phyloP scores from a whole-genome alignment of 208 protist species.

The Leishmania amazonensis region DNA sequence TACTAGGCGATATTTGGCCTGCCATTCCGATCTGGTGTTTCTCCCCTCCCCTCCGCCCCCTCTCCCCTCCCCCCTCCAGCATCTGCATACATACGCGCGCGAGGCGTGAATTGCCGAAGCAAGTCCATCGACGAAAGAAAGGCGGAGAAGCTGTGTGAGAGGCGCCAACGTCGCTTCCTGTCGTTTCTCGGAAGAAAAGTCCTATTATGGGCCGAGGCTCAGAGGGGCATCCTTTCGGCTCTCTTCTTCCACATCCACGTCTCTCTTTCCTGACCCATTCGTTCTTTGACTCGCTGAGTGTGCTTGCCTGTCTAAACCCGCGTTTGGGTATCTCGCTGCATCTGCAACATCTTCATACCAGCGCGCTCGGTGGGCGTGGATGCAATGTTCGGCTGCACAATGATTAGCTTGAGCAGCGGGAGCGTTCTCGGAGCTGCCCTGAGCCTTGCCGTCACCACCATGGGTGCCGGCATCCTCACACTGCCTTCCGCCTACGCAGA shows the following conservation, averaged over 20 bases:
- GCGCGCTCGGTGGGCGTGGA: neutral
- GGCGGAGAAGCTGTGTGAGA: neutral
- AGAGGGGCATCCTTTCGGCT: neutral
- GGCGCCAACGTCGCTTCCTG: neutral
- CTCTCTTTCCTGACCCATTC: neutral
- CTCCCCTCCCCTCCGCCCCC: too few relatives aligned
- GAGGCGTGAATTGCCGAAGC: neutral
- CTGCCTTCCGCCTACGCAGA: slow-evolving; percentile 72
- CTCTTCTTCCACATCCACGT: neutral
- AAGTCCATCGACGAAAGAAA: neutral
- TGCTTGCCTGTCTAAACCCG: neutral
- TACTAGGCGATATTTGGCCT: neutral
- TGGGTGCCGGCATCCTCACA: slow-evolving; percentile 79
- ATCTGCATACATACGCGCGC: neutral
- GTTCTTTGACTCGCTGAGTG: neutral
- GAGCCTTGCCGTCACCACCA: slow-evolving; percentile 72
- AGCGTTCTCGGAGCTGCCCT: slow-evolving; percentile 59
- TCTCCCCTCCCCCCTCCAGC: neutral
- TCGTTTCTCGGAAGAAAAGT: neutral
- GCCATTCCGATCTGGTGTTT: neutral
- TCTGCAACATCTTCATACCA: neutral
- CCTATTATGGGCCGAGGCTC: neutral
- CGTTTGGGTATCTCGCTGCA: neutral
- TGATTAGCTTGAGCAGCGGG: slow-evolving; percentile 18
- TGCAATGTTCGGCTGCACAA: slow-evolving; percentile 2